Percentiles rank a stretch among this genome's conserved stretches.
Evolutionary conservation across 495 filamentous ascomycete genomes (phyloP).

Genomic region (Lichenothelia convexa): DNA sequence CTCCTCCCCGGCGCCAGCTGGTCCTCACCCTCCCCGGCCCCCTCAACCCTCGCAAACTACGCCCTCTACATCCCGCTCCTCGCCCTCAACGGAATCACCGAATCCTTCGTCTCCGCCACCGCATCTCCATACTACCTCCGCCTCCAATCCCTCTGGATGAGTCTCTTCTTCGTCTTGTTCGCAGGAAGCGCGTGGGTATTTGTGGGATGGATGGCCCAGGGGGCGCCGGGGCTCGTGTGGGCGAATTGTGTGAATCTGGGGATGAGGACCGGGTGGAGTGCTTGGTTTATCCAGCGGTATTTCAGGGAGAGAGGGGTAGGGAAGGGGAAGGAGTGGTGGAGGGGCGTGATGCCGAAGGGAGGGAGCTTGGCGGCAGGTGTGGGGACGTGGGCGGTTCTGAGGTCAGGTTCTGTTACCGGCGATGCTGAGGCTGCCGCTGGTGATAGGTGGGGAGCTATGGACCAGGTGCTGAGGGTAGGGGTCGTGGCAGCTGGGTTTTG

Average conservation of each 20-base stretch:
- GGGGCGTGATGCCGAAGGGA: background rate
- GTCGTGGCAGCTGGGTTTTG: slow-evolving; percentile 34
- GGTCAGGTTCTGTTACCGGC: slow-evolving; percentile 1
- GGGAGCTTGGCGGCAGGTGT: background rate
- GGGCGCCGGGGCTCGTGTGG: slow-evolving; percentile 61
- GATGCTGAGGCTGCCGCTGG: slow-evolving; percentile 7
- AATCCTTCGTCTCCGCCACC: slow-evolving; percentile 80
- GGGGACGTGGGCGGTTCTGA: background rate
- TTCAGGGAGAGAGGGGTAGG: slow-evolving; percentile 27
- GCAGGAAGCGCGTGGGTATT: slow-evolving; percentile 51
- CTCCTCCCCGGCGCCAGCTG: too few species aligned
- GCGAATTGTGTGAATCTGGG: slow-evolving; percentile 79
- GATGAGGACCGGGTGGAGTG: slow-evolving; percentile 66
- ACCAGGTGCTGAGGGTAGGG: slow-evolving; percentile 33
- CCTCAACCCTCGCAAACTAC: slow-evolving; percentile 62
- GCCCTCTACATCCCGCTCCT: slow-evolving; percentile 86
- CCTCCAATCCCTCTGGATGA: slow-evolving; percentile 66
- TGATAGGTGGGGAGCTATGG: slow-evolving; percentile 15
- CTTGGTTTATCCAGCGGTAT: slow-evolving; percentile 46
- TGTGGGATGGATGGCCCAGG: slow-evolving; percentile 42
- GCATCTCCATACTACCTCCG: slow-evolving; percentile 53
- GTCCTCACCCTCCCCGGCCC: slow-evolving; percentile 40
- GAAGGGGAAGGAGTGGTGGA: slow-evolving; percentile 13
- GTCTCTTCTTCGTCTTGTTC: slow-evolving; percentile 54
- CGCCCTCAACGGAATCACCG: slow-evolving; percentile 76